phyloP scores from a whole-genome alignment of 2,329 filamentous ascomycete species.

The Didymellaceae sp. region DNA sequence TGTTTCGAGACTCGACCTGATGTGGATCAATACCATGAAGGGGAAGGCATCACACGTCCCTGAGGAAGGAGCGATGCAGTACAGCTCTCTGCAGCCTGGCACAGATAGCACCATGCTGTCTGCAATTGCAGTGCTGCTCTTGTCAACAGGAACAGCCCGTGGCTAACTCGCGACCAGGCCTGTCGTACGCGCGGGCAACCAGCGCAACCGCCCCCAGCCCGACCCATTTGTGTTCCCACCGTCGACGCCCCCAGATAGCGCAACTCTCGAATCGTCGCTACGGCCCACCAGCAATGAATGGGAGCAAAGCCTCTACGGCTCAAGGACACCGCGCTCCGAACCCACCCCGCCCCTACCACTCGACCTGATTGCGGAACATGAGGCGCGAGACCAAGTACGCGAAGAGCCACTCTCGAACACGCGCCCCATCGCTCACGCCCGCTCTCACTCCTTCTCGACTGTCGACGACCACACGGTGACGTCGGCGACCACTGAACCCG shows the following conservation, averaged over 20 bases:
- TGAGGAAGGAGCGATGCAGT: conserved; percentile 1
- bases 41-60: neutral
- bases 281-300: conserved; percentile 47
- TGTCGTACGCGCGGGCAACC: conserved; percentile 44
- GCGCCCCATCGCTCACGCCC: conserved; percentile 44
- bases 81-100: conserved; percentile 10
- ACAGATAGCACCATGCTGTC: too few relatives aligned
- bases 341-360: conserved; percentile 31
- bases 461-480: conserved; percentile 65
- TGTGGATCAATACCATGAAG: conserved; percentile 1
- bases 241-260: conserved; percentile 48
- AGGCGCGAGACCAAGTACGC: neutral
- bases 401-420: conserved; percentile 23
- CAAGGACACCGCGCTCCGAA: conserved; percentile 40
- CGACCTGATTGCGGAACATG: conserved; percentile 15
- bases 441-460: conserved; percentile 79
- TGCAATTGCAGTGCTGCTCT: neutral
- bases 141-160: neutral
- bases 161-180: conserved; percentile 36
- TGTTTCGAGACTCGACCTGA: neutral
- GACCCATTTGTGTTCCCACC: conserved; percentile 50
- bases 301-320: conserved; percentile 45
- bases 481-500: conserved; percentile 63
- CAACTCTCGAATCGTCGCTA: conserved; percentile 36
- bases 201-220: conserved; percentile 41